phyloP scores from a whole-genome alignment of 1,139 yeast species.

The Lodderomyces metapsilosis region DNA sequence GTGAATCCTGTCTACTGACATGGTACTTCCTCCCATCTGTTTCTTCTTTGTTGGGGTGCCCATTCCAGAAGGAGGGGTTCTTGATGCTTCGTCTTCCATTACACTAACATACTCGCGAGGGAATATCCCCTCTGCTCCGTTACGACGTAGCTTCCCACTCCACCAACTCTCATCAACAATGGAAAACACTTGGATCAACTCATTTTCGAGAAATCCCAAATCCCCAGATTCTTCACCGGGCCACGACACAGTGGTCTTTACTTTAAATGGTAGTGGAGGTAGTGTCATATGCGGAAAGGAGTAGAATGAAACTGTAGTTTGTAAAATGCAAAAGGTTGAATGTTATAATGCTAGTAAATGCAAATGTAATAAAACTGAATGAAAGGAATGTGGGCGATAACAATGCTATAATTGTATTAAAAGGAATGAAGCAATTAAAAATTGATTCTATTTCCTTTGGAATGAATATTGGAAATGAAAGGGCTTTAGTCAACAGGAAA shows the following conservation, averaged over 20 bases:
- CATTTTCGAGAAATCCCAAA: slow-evolving; percentile 91
- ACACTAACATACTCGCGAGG: slow-evolving; percentile 84
- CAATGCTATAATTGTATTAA: neutral
- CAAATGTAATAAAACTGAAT: neutral
- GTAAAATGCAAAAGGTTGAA: neutral
- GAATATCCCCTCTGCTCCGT: slow-evolving; percentile 79
- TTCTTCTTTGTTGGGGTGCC: slow-evolving; percentile 17
- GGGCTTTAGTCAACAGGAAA: neutral
- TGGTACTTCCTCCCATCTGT: slow-evolving; percentile 15
- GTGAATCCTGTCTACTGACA: slow-evolving; percentile 17
- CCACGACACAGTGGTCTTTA: slow-evolving; percentile 83
- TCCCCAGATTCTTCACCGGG: slow-evolving; percentile 86
- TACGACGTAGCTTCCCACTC: slow-evolving; percentile 79
- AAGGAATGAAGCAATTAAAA: neutral
- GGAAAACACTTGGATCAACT: slow-evolving; percentile 76
- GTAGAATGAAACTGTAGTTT: neutral
- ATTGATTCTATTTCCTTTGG: neutral
- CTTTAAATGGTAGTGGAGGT: slow-evolving; percentile 63
- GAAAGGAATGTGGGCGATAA: neutral
- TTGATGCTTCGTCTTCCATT: slow-evolving; percentile 28
- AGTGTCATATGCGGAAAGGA: slow-evolving; percentile 7
- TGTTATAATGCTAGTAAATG: too few relatives aligned
- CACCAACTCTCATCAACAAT: slow-evolving; percentile 91
- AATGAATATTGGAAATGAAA: neutral
- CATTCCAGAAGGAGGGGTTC: slow-evolving; percentile 16